Conservation (phyloP, 2,329 filamentous ascomycete species). For the Calonectria leucothoes region DNA sequence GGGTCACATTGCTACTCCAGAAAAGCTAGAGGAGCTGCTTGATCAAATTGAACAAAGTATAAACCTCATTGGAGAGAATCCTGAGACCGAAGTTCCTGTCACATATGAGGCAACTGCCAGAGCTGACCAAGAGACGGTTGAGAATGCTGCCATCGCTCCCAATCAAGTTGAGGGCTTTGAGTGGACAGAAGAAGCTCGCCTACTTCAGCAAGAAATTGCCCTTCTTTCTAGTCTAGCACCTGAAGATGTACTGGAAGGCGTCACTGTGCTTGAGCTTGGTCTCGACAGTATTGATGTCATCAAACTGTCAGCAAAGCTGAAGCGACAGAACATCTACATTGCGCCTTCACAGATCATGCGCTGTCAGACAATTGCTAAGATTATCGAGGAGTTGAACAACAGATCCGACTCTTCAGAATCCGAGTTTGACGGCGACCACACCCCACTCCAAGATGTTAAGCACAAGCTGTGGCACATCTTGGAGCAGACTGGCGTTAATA, state of each 20-base stretch:
- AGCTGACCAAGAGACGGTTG: not conserved
- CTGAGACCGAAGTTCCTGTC: constrained; percentile 21
- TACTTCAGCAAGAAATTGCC: constrained; percentile 72
- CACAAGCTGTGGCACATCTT: constrained; percentile 53
- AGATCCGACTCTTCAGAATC: not conserved
- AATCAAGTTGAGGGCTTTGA: constrained; percentile 52
- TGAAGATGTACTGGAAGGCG: constrained; percentile 64
- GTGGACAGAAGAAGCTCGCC: constrained; percentile 67
- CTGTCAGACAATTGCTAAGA: constrained; percentile 73
- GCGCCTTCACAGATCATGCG: constrained; percentile 84
- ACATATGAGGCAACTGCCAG: not conserved
- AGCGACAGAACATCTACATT: constrained; percentile 67
- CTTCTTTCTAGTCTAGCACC: constrained; percentile 66
- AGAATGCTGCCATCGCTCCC: constrained; percentile 47
- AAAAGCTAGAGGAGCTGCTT: constrained; percentile 46
- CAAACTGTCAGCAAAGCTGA: constrained; percentile 81
- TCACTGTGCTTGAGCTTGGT: constrained; percentile 83
- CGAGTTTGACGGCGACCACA: not conserved
- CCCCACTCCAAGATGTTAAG: constrained; percentile 36
- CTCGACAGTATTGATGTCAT: constrained; percentile 94
- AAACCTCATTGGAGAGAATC: constrained; percentile 17
- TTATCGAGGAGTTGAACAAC: constrained; percentile 49
- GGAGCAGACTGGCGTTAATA: constrained; percentile 43
- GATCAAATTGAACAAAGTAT: constrained; percentile 49
- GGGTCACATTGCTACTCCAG: constrained; percentile 47